Conservation (phyloP, 129 eudicot species). For the Ambrosia trifida region DNA sequence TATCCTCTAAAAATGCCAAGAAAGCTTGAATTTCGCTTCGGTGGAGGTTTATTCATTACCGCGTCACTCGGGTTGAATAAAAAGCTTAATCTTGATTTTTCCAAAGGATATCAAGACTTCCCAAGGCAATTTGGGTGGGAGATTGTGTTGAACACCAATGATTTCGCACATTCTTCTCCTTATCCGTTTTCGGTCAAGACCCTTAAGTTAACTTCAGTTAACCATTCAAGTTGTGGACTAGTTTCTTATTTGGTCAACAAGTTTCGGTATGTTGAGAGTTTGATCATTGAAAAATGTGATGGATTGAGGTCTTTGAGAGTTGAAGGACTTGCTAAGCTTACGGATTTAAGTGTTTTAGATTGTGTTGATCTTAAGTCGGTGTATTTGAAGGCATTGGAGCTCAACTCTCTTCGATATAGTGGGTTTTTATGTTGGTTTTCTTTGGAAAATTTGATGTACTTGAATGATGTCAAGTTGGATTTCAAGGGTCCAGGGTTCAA, state of each 20-base stretch:
- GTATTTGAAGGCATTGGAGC: constrained; percentile 20
- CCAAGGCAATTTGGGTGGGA: constrained; percentile 36
- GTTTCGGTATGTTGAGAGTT: constrained; percentile 31
- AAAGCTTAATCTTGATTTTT: constrained; percentile 30
- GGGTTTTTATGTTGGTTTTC: constrained; percentile 25
- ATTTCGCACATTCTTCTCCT: constrained; percentile 22
- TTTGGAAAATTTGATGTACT: not conserved
- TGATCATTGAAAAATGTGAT: constrained; percentile 31
- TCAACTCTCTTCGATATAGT: constrained; percentile 15
- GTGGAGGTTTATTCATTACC: constrained; percentile 6
- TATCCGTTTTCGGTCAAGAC: constrained; percentile 16
- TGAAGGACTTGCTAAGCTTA: constrained; percentile 22
- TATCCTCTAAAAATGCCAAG: constrained; percentile 23
- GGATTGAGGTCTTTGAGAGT: constrained; percentile 33
- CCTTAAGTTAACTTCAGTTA: constrained; percentile 27
- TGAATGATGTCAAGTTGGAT: constrained; percentile 18
- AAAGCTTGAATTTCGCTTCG: constrained; percentile 18
- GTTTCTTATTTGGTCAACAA: constrained; percentile 28
- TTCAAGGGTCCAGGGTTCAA: constrained; percentile 17
- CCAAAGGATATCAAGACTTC: constrained; percentile 22
- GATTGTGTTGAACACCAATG: constrained; percentile 22
- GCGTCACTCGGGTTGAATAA: constrained; percentile 22
- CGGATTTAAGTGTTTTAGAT: constrained; percentile 9
- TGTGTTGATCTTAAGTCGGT: constrained; percentile 29
- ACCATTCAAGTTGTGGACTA: constrained; percentile 13